Conservation (phyloP, 371 early-diverging fungal genomes). For the Synchytrium microbalum region DNA sequence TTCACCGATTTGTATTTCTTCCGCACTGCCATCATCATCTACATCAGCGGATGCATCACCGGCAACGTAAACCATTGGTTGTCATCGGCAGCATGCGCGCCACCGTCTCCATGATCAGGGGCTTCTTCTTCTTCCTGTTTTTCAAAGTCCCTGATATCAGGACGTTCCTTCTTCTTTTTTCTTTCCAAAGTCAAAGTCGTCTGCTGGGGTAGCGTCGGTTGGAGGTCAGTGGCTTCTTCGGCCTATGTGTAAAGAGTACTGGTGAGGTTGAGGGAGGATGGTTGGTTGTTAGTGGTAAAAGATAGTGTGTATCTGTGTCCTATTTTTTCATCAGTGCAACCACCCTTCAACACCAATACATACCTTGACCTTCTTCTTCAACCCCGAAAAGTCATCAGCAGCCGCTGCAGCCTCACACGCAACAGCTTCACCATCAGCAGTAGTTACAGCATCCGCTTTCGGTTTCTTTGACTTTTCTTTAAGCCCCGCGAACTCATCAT, state of each 20-base stretch:
- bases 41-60: not conserved
- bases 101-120: conserved; percentile 32
- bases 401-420: conserved; percentile 2
- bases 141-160: conserved; percentile 71
- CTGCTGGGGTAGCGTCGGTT: conserved; percentile 33
- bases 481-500: conserved; percentile 75
- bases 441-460: conserved; percentile 34
- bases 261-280: not conserved
- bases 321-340: conserved; percentile 19
- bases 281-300: not conserved
- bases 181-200: conserved; percentile 70
- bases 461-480: conserved; percentile 89
- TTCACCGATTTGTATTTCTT: conserved; percentile 7
- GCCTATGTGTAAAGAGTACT: conserved; percentile 20
- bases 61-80: too few species aligned
- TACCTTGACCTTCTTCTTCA: conserved; percentile 82
- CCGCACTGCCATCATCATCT: conserved; percentile 9
- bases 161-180: conserved; percentile 82
- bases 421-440: conserved; percentile 24
- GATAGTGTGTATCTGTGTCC: conserved; percentile 10
- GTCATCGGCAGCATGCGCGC: conserved; percentile 18
- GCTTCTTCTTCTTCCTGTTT: conserved; percentile 50
- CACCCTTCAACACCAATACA: conserved; percentile 31
- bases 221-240: conserved; percentile 32
- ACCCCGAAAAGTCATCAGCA: conserved; percentile 70